Percentiles rank a stretch among this genome's conserved stretches.
Evolutionary conservation across 768 basidiomycete genomes (phyloP).

Genomic region (Trichaptum fuscoviolaceum): DNA sequence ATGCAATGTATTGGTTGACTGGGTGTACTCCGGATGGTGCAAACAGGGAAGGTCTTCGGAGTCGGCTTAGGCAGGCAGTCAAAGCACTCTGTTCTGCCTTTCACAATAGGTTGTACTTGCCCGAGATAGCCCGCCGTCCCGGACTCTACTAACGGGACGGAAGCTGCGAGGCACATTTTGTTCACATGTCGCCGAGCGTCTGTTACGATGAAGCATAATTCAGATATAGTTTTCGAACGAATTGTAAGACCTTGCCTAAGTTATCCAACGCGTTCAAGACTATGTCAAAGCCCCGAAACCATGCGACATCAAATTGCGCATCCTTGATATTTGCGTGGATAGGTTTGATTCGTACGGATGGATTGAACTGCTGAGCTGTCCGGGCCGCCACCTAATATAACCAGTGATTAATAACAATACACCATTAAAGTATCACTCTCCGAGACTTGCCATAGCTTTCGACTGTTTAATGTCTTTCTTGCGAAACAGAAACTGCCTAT

Average conservation of each 20-base stretch:
- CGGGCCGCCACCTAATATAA: slow-evolving; percentile 66
- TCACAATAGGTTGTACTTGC: slow-evolving; percentile 90
- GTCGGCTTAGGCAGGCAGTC: slow-evolving; percentile 93
- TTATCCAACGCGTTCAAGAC: slow-evolving; percentile 97
- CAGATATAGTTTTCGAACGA: slow-evolving; percentile 5
- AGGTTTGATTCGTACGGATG: slow-evolving; percentile 79
- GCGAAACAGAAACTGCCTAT: slow-evolving; percentile 92
- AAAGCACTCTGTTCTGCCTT: slow-evolving; percentile 90
- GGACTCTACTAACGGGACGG: slow-evolving; percentile 88
- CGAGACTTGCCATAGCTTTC: slow-evolving; percentile 71
- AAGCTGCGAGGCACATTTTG: slow-evolving; percentile 93
- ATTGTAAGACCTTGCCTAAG: slow-evolving; percentile 54
- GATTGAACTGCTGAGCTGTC: slow-evolving; percentile 81
- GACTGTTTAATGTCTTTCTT: slow-evolving; percentile 98
- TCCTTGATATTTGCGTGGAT: slow-evolving; percentile 97
- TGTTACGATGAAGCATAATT: slow-evolving; percentile 22
- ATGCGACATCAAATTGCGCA: slow-evolving; percentile 77
- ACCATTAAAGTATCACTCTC: not conserved
- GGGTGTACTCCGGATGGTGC: slow-evolving; percentile 95
- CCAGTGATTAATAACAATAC: not conserved
- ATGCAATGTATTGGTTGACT: slow-evolving; percentile 98
- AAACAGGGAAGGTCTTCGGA: slow-evolving; percentile 94
- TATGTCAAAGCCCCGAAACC: slow-evolving; percentile 88
- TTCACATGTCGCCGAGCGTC: slow-evolving; percentile 96
- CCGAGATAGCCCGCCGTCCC: slow-evolving; percentile 97